These are phyloP conservation scores for Trichophyton mentagrophytes DNA, from an alignment of 2,329 filamentous ascomycete genomes.

Conservation along the genomic window DNA sequence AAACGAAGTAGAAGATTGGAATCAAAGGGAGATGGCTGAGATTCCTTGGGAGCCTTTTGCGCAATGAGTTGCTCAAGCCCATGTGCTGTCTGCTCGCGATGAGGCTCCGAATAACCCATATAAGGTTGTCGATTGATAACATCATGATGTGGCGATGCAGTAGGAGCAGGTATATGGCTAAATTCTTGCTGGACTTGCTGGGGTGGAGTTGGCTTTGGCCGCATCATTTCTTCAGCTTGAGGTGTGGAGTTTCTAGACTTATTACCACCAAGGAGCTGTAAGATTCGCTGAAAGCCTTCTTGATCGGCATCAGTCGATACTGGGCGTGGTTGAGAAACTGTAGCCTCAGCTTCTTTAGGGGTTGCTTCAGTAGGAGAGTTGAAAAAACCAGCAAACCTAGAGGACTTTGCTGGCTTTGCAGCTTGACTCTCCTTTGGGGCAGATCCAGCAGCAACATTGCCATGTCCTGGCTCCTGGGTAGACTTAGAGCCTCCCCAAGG, in stretches of 20 bases:
- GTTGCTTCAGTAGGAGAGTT: slow-evolving; percentile 45
- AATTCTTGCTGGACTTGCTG: slow-evolving; percentile 14
- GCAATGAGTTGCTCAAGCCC: slow-evolving; percentile 21
- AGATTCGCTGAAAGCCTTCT: slow-evolving; percentile 69
- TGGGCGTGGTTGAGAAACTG: slow-evolving; percentile 28
- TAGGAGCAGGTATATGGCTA: slow-evolving; percentile 17
- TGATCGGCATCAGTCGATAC: slow-evolving; percentile 53
- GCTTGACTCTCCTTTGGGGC: slow-evolving; percentile 31
- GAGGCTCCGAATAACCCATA: slow-evolving; percentile 17
- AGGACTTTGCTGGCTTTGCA: slow-evolving; percentile 54
- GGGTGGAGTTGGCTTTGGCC: slow-evolving; percentile 19
- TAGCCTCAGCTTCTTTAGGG: slow-evolving; percentile 21
- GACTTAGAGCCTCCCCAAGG: slow-evolving; percentile 42
- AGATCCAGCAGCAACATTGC: slow-evolving; percentile 12
- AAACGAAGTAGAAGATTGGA: slow-evolving; percentile 77
- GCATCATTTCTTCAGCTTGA: slow-evolving; percentile 27
- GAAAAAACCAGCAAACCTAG: slow-evolving; percentile 77
- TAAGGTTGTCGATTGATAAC: slow-evolving; percentile 22
- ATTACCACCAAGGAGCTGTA: slow-evolving; percentile 62
- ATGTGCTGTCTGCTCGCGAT: slow-evolving; percentile 17
- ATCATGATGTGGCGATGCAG: slow-evolving; percentile 23
- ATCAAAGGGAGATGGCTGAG: slow-evolving; percentile 42
- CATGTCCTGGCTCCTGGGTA: slow-evolving; percentile 27
- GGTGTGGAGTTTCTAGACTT: slow-evolving; percentile 35
- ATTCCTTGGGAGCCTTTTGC: slow-evolving; percentile 25